Evolutionary conservation across 257 asterid genomes (phyloP).

Genomic region (Solanum chiquidenum): DNA sequence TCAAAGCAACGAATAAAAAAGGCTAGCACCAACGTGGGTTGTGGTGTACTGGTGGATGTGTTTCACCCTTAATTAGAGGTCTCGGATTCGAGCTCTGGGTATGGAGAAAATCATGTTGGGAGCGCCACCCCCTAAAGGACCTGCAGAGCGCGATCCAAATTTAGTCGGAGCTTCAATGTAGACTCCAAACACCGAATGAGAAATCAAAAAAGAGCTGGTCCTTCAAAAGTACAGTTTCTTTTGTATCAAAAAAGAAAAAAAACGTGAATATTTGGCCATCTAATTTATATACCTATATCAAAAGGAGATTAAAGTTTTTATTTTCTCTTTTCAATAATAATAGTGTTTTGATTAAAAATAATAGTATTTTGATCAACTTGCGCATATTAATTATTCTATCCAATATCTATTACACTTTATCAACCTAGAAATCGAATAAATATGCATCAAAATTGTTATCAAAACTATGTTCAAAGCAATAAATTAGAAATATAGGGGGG

Average conservation of each 20-base stretch:
- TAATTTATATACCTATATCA: not conserved
- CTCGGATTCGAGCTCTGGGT: too few relatives aligned
- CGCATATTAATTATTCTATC: not conserved
- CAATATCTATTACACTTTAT: not conserved
- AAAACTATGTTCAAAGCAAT: too few relatives aligned
- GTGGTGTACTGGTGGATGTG: too few relatives aligned
- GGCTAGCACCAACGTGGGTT: too few relatives aligned
- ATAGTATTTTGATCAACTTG: not conserved
- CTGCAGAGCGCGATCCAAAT: too few relatives aligned
- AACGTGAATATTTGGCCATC: not conserved
- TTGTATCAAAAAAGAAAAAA: not conserved
- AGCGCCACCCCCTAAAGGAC: fast-evolving
- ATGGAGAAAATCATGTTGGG: too few relatives aligned
- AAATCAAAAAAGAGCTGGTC: not conserved
- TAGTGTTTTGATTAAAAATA: not conserved
- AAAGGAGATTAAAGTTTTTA: not conserved
- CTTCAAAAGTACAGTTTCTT: not conserved
- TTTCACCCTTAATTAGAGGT: too few relatives aligned
- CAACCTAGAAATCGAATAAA: not conserved
- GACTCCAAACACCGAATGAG: fast-evolving
- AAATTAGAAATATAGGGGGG: too few relatives aligned
- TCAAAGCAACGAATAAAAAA: not conserved
- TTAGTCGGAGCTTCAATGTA: too few relatives aligned
- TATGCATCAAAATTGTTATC: not conserved
- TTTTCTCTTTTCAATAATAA: not conserved